phyloP scores from a whole-genome alignment of 1,284 basidiomycete genomes.

The Leccinum glutinopallens region DNA sequence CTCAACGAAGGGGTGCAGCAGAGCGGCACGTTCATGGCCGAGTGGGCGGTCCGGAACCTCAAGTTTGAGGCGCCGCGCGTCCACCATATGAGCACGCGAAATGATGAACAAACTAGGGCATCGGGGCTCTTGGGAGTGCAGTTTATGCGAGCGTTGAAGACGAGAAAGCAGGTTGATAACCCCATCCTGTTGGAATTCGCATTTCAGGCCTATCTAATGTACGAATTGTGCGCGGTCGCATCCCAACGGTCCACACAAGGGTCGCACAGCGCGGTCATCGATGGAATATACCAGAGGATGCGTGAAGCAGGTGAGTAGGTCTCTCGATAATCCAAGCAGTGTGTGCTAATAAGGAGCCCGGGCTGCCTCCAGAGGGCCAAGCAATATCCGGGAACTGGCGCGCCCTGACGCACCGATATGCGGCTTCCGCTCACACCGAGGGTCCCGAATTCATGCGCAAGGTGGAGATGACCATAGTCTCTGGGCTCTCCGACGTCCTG shows the following conservation, averaged over 20 bases:
- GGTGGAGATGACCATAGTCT: constrained; percentile 8
- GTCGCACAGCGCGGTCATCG: constrained; percentile 14
- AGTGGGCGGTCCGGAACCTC: constrained; percentile 18
- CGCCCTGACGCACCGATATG: constrained; percentile 18
- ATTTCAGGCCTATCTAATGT: constrained; percentile 22
- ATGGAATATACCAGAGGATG: constrained; percentile 26
- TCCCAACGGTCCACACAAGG: constrained; percentile 20
- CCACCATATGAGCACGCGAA: neutral
- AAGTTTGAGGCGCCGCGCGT: neutral
- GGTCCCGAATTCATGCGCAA: constrained; percentile 14
- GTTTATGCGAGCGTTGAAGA: constrained; percentile 17
- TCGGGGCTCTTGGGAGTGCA: constrained; percentile 14
- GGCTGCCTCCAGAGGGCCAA: constrained; percentile 18
- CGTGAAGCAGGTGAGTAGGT: constrained; percentile 15
- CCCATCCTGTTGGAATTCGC: constrained; percentile 23
- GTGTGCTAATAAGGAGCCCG: neutral
- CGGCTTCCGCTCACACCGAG: constrained; percentile 9
- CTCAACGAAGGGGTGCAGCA: constrained; percentile 26
- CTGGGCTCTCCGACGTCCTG: constrained; percentile 21
- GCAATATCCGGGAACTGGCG: constrained; percentile 26
- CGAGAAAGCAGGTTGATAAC: constrained; percentile 16
- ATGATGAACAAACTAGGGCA: constrained; percentile 12
- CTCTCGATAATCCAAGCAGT: neutral
- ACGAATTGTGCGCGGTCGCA: constrained; percentile 16
- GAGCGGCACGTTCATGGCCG: constrained; percentile 15